Evolutionary conservation across 495 filamentous ascomycete species (phyloP).

Genomic region (Penicillium maclennaniae): DNA sequence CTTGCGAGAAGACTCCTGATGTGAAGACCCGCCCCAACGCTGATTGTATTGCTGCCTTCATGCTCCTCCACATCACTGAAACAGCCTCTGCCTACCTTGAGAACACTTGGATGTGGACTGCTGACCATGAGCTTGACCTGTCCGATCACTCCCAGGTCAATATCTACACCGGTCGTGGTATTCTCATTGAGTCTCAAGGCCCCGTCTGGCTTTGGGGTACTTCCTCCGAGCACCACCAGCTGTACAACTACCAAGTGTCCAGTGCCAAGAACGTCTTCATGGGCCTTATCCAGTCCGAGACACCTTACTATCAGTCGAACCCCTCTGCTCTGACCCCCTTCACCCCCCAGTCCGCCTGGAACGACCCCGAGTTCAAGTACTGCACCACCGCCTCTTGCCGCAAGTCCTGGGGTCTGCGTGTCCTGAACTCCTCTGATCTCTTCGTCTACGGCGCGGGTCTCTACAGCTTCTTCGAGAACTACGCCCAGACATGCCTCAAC

Average conservation of each 20-base stretch:
- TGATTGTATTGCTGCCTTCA: constrained; percentile 69
- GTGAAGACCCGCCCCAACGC: constrained; percentile 49
- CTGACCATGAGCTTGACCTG: constrained; percentile 87
- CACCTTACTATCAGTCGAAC: constrained; percentile 88
- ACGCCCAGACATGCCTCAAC: constrained; percentile 70
- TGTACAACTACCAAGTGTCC: constrained; percentile 87
- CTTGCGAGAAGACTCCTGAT: constrained; percentile 61
- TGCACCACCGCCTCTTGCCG: constrained; percentile 63
- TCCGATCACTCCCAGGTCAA: constrained; percentile 76
- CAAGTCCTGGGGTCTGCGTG: constrained; percentile 82
- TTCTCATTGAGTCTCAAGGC: constrained; percentile 64
- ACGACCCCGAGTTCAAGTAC: constrained; percentile 70
- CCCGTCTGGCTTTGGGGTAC: constrained; percentile 69
- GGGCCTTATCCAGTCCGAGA: constrained; percentile 85
- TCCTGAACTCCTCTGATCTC: constrained; percentile 63
- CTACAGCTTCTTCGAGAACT: constrained; percentile 89
- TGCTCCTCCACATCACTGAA: constrained; percentile 75
- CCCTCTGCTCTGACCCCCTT: constrained; percentile 69
- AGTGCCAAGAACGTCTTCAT: constrained; percentile 81
- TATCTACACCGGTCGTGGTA: constrained; percentile 86
- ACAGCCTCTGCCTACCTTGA: constrained; percentile 75
- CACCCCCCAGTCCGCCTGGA: constrained; percentile 56
- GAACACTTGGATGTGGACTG: constrained; percentile 94
- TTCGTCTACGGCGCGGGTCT: constrained; percentile 75
- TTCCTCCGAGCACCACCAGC: constrained; percentile 78